Percentiles rank a stretch among this genome's conserved stretches.
Evolutionary conservation across 2,329 filamentous ascomycete genomes (phyloP).

Genomic region (Herpotrichia juniperi): DNA sequence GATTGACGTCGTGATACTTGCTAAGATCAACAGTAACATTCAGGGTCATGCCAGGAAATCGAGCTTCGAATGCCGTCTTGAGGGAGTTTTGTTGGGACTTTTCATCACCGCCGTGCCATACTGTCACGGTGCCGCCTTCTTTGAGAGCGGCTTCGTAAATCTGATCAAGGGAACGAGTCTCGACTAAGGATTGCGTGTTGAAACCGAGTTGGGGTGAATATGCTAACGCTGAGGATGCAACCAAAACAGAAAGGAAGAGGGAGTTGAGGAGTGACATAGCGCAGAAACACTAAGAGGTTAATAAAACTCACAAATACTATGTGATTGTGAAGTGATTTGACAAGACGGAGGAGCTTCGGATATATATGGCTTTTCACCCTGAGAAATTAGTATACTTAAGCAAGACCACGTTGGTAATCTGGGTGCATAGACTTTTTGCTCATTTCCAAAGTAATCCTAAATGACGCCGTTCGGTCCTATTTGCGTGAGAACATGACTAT

Average conservation of each 20-base stretch:
- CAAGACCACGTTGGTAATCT: background rate
- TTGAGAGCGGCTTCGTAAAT: constrained; percentile 58
- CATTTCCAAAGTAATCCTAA: no score
- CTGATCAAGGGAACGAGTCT: constrained; percentile 57
- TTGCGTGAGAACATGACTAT: no score
- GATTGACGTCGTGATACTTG: constrained; percentile 58
- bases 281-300: no score
- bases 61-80: constrained; percentile 52
- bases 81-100: constrained; percentile 46
- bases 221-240: background rate
- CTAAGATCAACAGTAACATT: constrained; percentile 62
- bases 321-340: background rate
- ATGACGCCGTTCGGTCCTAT: no score
- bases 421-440: no score
- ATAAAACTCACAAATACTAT: background rate
- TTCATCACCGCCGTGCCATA: constrained; percentile 60
- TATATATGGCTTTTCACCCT: background rate
- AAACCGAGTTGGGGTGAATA: background rate
- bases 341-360: background rate
- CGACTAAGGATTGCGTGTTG: constrained; percentile 26
- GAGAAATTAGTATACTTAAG: background rate
- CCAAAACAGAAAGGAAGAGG: background rate
- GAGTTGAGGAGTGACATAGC: background rate
- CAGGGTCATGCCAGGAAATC: constrained; percentile 58
- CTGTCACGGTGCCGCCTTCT: constrained; percentile 54